Conservation (phyloP, 2,329 filamentous ascomycete species). For the Cladophialophora yegresii region DNA sequence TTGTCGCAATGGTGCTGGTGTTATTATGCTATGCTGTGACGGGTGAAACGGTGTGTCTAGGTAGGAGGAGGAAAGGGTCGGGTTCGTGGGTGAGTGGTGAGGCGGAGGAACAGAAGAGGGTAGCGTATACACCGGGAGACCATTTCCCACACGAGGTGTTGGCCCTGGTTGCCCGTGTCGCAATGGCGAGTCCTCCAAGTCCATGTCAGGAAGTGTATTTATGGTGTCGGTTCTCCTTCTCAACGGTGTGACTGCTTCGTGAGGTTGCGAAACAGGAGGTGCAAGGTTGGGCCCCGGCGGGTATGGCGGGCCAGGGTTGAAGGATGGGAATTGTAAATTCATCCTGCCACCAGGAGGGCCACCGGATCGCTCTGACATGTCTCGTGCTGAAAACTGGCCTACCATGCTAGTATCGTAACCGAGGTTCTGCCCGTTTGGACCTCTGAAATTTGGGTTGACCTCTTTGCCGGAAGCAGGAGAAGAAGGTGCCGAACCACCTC, state of each 20-base stretch:
- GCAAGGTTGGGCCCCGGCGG: slow-evolving; percentile 30
- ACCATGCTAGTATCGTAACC: slow-evolving; percentile 42
- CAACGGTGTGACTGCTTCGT: slow-evolving; percentile 52
- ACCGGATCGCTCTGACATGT: slow-evolving; percentile 18
- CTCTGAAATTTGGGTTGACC: slow-evolving; percentile 43
- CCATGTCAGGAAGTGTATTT: slow-evolving; percentile 43
- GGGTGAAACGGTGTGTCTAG: slow-evolving; percentile 48
- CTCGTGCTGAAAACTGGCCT: slow-evolving; percentile 44
- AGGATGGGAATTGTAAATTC: slow-evolving; percentile 31
- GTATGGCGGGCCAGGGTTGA: slow-evolving; percentile 25
- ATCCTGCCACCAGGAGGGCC: slow-evolving; percentile 23
- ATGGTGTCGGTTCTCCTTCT: slow-evolving; percentile 43
- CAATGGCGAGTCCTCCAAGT: slow-evolving; percentile 46
- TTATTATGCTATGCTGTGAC: slow-evolving; percentile 49
- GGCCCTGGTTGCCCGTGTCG: slow-evolving; percentile 41
- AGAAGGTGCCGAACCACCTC: slow-evolving; percentile 48
- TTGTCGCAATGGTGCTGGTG: slow-evolving; percentile 52
- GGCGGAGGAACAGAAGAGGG: slow-evolving; percentile 30
- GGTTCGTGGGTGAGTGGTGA: slow-evolving; percentile 43
- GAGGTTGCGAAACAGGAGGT: slow-evolving; percentile 47
- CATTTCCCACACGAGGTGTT: slow-evolving; percentile 34
- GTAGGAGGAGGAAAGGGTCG: slow-evolving; percentile 52
- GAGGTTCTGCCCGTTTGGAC: slow-evolving; percentile 41
- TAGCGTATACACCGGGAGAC: slow-evolving; percentile 31
- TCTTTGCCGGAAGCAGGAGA: slow-evolving; percentile 49